Percentiles rank a stretch among this genome's conserved stretches.
Conservation (phyloP, 2,329 filamentous ascomycete genomes). For the Cladosporium halotolerans region DNA sequence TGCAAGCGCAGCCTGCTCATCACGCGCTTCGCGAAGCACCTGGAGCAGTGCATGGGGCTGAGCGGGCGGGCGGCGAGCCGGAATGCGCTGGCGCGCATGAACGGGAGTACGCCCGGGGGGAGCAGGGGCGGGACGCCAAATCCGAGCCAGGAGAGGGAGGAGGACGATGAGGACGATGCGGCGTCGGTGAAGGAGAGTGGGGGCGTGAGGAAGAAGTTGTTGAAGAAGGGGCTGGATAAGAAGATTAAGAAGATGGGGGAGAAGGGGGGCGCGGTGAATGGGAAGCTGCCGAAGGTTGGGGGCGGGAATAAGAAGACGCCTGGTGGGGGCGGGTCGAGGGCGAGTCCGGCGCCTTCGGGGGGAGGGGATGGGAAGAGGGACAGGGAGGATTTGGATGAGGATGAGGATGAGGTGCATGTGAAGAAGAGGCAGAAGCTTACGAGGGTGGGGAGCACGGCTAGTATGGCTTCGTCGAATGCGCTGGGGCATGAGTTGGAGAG, state of each 20-base stretch:
- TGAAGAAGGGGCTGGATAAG: constrained; percentile 36
- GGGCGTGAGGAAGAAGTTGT: constrained; percentile 30
- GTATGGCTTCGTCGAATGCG: constrained; percentile 22
- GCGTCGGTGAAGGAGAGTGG: constrained; percentile 20
- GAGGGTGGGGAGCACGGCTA: constrained; percentile 30
- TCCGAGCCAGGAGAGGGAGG: constrained; percentile 19
- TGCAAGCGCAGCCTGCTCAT: constrained; percentile 57
- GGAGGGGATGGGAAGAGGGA: constrained; percentile 28
- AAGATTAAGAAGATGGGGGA: constrained; percentile 40
- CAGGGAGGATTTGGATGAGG: constrained; percentile 15
- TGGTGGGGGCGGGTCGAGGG: constrained; percentile 6
- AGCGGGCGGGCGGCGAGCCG: constrained; percentile 47
- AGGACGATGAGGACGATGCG: constrained; percentile 26
- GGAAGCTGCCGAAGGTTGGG: constrained; percentile 27
- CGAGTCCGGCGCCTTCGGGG: constrained; percentile 17
- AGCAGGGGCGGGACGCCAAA: constrained; percentile 30
- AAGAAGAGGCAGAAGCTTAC: constrained; percentile 34
- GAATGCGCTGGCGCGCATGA: constrained; percentile 44
- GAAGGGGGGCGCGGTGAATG: constrained; percentile 22
- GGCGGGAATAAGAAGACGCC: constrained; percentile 18
- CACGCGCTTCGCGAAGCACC: constrained; percentile 54
- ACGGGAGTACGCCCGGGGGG: constrained; percentile 26
- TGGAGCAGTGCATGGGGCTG: constrained; percentile 56
- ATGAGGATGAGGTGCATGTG: constrained; percentile 15
- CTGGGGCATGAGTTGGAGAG: constrained; percentile 25